A percentile compares a stretch with the other conserved stretches of the same genome.
phyloP scores from a whole-genome alignment of 257 asterid genomes.

The Solanum etuberosum region DNA sequence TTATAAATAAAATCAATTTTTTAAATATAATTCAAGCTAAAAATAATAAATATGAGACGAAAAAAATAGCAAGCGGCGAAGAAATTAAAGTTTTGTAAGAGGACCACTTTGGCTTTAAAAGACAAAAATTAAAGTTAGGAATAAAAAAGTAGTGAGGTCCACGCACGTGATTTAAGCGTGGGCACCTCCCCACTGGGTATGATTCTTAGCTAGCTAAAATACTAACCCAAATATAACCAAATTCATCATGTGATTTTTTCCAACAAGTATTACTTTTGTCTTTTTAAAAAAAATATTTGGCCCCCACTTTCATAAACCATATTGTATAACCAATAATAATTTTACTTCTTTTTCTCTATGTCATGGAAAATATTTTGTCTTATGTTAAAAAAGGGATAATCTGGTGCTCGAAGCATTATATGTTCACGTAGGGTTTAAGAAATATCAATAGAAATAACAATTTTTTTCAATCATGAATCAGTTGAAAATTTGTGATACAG shows the following conservation, averaged over 20 bases:
- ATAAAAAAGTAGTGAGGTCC: conserved; percentile 14
- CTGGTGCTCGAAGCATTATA: neutral
- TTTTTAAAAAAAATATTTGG: neutral
- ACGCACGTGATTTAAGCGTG: conserved; percentile 62
- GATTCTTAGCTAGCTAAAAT: neutral
- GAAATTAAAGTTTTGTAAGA: conserved; percentile 6
- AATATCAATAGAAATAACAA: too few species aligned
- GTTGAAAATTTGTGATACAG: too few species aligned
- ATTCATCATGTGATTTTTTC: neutral
- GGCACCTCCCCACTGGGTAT: conserved; percentile 3
- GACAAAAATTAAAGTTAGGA: conserved; percentile 33
- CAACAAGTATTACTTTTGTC: neutral
- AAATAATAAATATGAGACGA: neutral
- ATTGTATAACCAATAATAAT: neutral
- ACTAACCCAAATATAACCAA: conserved; percentile 1
- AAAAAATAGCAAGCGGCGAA: conserved; percentile 20
- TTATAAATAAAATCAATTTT: neutral
- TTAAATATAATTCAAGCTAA: neutral
- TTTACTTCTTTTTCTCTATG: neutral
- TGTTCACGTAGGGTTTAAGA: neutral
- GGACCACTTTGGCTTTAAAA: conserved; percentile 42
- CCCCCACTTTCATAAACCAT: neutral
- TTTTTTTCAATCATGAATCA: too few species aligned
- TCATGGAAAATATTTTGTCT: neutral
- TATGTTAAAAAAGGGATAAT: neutral